These are phyloP conservation scores for Clitocybe nebularis DNA, from an alignment of 1,284 basidiomycete genomes.

Conservation along the genomic window DNA sequence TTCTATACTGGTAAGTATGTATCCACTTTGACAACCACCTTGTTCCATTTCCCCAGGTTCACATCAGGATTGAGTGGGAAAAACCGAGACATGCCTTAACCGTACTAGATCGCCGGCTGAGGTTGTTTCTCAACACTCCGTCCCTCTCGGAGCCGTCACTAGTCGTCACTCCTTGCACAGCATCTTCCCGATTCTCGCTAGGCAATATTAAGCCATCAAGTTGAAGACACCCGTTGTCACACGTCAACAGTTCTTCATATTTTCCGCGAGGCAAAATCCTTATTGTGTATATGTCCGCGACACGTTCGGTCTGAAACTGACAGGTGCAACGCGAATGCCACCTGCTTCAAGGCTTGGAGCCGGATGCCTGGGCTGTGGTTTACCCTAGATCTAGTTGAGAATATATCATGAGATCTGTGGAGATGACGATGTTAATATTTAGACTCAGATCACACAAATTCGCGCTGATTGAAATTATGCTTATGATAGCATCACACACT, in stretches of 20 bases:
- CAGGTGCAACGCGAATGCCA: too few species aligned
- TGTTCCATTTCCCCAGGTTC: too few species aligned
- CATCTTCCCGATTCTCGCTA: neutral
- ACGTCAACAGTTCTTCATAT: constrained; percentile 11
- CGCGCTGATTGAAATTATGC: constrained; percentile 14
- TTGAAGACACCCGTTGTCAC: constrained; percentile 4
- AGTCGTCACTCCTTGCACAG: neutral
- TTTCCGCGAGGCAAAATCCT: constrained; percentile 2
- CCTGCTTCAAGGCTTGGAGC: too few species aligned
- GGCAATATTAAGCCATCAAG: neutral
- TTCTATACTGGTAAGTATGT: neutral
- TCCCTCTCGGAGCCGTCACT: neutral
- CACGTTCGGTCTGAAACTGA: constrained; percentile 13
- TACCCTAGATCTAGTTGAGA: too few species aligned
- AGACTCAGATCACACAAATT: constrained; percentile 8
- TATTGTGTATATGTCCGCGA: constrained; percentile 9
- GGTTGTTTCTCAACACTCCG: neutral
- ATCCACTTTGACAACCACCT: neutral
- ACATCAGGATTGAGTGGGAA: neutral
- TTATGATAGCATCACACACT: constrained; percentile 10
- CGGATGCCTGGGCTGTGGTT: too few species aligned
- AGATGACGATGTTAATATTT: constrained; percentile 6
- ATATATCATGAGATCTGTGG: too few species aligned
- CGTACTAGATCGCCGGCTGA: neutral
- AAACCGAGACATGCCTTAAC: neutral